Percentiles rank a stretch among this genome's conserved stretches.
Evolutionary conservation across 2,329 filamentous ascomycete genomes (phyloP).

Genomic region (Talaromyces sp.): DNA sequence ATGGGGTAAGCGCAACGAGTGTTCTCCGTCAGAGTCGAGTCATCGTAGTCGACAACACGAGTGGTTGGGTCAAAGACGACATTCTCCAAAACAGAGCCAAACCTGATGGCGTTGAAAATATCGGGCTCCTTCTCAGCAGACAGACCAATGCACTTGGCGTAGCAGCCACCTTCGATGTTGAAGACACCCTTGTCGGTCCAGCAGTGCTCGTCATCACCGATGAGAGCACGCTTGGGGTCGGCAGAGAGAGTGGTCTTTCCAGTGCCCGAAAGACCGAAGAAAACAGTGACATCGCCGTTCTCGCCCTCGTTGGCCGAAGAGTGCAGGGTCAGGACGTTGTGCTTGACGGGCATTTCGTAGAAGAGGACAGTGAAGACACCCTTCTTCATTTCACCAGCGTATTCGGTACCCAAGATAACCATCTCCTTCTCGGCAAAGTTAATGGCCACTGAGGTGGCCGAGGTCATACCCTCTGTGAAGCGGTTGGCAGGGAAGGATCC

Average conservation of each 20-base stretch:
- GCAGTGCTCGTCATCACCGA: conserved; percentile 99
- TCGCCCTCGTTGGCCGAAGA: conserved; percentile 97
- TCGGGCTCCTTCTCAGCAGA: conserved; percentile 99
- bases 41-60: conserved; percentile 91
- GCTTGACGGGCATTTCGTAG: conserved; percentile 99
- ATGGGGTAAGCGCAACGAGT: conserved; percentile 98
- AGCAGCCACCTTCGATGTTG: conserved; percentile 99
- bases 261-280: conserved; percentile 97
- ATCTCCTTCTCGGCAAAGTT: conserved; percentile 99
- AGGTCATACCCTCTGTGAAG: conserved; percentile 98
- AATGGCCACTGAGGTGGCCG: conserved; percentile 93
- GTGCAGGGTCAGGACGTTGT: conserved; percentile 97
- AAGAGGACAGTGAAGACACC: conserved; percentile 98
- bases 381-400: conserved; percentile 97
- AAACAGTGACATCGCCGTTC: conserved; percentile 92
- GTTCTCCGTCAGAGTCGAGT: conserved; percentile 93
- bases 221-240: conserved; percentile 91
- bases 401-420: conserved; percentile 99
- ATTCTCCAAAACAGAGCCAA: conserved; percentile 96
- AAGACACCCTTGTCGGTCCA: conserved; percentile 96
- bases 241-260: conserved; percentile 98
- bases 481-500: conserved; percentile 98
- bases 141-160: conserved; percentile 96
- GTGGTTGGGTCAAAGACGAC: conserved; percentile 92
- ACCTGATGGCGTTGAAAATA: conserved; percentile 92